Conservation (phyloP, 345 rosid genomes). For the sweet orange (Citrus sinensis) region DNA sequence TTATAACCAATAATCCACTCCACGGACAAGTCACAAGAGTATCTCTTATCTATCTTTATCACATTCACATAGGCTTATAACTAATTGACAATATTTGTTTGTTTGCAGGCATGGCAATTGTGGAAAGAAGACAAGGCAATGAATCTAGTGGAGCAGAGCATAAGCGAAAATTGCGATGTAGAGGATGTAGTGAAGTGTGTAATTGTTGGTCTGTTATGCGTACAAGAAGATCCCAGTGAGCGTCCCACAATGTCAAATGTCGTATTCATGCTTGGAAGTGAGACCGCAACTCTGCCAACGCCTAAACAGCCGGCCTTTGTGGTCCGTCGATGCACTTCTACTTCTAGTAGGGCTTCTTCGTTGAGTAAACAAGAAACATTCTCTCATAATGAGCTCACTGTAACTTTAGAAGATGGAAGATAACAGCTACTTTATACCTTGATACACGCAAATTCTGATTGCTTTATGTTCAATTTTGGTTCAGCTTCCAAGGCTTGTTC, state of each 20-base stretch:
- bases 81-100: neutral
- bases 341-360: conserved; percentile 43
- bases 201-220: conserved; percentile 52
- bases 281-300: conserved; percentile 35
- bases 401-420: conserved; percentile 47
- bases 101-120: conserved; percentile 50
- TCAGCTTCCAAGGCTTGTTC: neutral
- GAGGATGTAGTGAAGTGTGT: conserved; percentile 39
- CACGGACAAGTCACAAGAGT: too few species aligned
- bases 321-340: conserved; percentile 30
- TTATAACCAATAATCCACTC: too few species aligned
- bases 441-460: neutral
- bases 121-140: conserved; percentile 39
- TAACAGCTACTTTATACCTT: neutral
- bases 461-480: neutral
- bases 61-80: too few species aligned
- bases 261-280: conserved; percentile 49
- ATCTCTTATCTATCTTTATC: neutral
- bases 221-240: conserved; percentile 54
- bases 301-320: conserved; percentile 53
- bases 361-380: conserved; percentile 44
- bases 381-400: conserved; percentile 41
- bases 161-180: conserved; percentile 21
- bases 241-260: conserved; percentile 55
- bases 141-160: conserved; percentile 36